A percentile compares a stretch with the other conserved stretches of the same genome.
These are phyloP conservation scores for Solanum tacnaense DNA, from an alignment of 257 asterid genomes.

Conservation along the genomic window DNA sequence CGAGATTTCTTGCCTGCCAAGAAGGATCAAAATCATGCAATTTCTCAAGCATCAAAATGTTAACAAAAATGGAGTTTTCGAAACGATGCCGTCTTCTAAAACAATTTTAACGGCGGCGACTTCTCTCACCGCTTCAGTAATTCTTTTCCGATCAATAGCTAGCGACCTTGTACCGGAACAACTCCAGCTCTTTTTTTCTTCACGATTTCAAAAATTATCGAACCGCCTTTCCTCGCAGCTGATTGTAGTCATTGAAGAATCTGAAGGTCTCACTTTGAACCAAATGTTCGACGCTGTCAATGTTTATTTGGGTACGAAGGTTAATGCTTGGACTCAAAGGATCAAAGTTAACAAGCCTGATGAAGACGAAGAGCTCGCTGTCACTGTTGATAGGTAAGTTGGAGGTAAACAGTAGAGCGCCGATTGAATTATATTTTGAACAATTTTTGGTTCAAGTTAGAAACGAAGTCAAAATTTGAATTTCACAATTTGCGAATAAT, in stretches of 20 bases:
- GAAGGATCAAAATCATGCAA: background rate
- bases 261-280: slow-evolving; percentile 57
- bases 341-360: slow-evolving; percentile 53
- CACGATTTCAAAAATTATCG: slow-evolving; percentile 28
- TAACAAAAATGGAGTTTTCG: slow-evolving; percentile 15
- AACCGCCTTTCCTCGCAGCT: slow-evolving; percentile 38
- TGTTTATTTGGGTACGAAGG: slow-evolving; percentile 39
- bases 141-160: slow-evolving; percentile 43
- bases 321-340: slow-evolving; percentile 36
- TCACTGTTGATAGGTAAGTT: slow-evolving; percentile 32
- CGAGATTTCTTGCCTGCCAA: background rate
- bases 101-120: slow-evolving; percentile 40
- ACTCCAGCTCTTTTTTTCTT: slow-evolving; percentile 26
- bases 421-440: too few relatives aligned
- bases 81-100: slow-evolving; percentile 30
- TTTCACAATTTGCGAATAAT: background rate
- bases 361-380: slow-evolving; percentile 33
- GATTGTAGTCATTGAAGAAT: slow-evolving; percentile 51
- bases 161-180: slow-evolving; percentile 39
- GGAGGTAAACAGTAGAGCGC: too few relatives aligned
- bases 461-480: background rate
- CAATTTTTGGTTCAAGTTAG: background rate
- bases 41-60: background rate
- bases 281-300: slow-evolving; percentile 49
- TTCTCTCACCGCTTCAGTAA: slow-evolving; percentile 31